Evolutionary conservation across 1,284 basidiomycete genomes (phyloP).

Genomic region (Trichosporon ovoides): DNA sequence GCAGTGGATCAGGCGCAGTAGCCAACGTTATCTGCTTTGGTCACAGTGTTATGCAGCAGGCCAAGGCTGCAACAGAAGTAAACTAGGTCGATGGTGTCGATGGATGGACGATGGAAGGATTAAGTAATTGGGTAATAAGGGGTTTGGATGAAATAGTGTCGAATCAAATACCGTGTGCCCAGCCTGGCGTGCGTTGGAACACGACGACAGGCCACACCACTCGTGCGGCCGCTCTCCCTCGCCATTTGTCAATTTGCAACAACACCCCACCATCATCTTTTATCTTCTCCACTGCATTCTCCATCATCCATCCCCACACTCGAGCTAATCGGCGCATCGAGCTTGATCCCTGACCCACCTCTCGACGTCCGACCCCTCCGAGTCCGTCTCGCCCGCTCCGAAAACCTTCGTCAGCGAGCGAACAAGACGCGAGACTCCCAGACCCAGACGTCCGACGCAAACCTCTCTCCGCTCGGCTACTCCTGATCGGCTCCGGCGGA

Average conservation of each 20-base stretch:
- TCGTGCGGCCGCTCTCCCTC: conserved; percentile 1
- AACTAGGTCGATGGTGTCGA: too few relatives aligned
- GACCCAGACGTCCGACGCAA: background rate
- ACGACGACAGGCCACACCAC: background rate
- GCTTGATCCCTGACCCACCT: background rate
- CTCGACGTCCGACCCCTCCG: background rate
- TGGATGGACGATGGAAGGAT: background rate
- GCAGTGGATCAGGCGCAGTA: too few relatives aligned
- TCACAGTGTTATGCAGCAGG: too few relatives aligned
- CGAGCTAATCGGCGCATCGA: background rate
- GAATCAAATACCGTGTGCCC: background rate
- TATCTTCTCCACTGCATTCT: conserved; percentile 7
- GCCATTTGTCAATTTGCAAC: conserved; percentile 7
- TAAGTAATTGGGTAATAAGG: background rate
- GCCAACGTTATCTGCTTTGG: too few relatives aligned
- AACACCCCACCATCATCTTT: conserved; percentile 12
- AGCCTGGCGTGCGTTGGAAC: background rate
- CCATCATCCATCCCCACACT: conserved; percentile 2
- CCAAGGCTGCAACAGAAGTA: too few relatives aligned
- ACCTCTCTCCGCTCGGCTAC: too few relatives aligned
- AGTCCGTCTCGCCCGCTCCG: background rate
- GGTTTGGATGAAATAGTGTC: background rate
- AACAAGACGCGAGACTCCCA: background rate
- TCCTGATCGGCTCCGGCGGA: background rate
- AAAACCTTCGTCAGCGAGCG: background rate